Evolutionary conservation across 2,329 filamentous ascomycete genomes (phyloP).

Genomic region (Neofusicoccum ribis): DNA sequence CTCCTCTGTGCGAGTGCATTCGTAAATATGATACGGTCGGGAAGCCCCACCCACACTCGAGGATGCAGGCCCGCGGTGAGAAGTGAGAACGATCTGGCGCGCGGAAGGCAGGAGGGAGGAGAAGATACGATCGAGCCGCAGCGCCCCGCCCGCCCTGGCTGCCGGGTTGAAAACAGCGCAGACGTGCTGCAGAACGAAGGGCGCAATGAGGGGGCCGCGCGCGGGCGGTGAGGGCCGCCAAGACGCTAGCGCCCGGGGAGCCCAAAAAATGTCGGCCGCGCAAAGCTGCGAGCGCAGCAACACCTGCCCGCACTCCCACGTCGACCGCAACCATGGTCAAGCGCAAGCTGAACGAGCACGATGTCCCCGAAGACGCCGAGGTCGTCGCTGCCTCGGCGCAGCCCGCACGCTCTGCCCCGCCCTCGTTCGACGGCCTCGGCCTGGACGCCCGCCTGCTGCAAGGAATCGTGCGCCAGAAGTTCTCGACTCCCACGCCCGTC

Average conservation of each 20-base stretch:
- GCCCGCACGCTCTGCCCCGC: conserved; percentile 8
- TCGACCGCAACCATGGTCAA: conserved; percentile 30
- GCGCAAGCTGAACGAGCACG: conserved; percentile 52
- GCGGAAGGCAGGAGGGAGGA: too few relatives aligned
- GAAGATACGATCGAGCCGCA: too few relatives aligned
- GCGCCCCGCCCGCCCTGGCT: too few relatives aligned
- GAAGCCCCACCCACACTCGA: too few relatives aligned
- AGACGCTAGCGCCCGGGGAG: neutral
- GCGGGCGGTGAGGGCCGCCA: conserved; percentile 10
- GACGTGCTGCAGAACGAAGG: too few relatives aligned
- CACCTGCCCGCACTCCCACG: neutral
- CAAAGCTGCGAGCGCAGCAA: neutral
- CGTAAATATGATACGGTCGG: too few relatives aligned
- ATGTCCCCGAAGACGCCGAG: conserved; percentile 43
- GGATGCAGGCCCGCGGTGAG: too few relatives aligned
- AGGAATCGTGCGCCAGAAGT: conserved; percentile 80
- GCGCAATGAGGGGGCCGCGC: neutral
- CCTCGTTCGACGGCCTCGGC: conserved; percentile 70
- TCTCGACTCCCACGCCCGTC: conserved; percentile 81
- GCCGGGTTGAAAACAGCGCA: too few relatives aligned
- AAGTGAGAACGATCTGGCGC: too few relatives aligned
- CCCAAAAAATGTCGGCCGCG: conserved; percentile 14
- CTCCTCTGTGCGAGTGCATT: too few relatives aligned
- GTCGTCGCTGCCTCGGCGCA: conserved; percentile 3
- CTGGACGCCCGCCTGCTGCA: conserved; percentile 85